These are phyloP conservation scores for Botrytis fragariae DNA, from an alignment of 2,329 filamentous ascomycete genomes.

Conservation along the genomic window DNA sequence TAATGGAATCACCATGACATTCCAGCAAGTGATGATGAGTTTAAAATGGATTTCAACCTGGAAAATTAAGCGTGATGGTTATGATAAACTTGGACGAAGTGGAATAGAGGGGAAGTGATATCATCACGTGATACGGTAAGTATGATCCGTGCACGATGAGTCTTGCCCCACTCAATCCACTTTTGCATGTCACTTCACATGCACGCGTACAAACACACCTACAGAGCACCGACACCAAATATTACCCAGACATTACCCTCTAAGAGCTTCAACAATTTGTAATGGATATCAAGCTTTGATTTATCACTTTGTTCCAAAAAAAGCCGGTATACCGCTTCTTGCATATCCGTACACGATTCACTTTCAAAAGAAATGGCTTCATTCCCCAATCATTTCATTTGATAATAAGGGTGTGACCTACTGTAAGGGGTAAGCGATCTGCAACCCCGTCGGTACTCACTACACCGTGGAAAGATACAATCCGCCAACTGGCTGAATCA, in stretches of 20 bases:
- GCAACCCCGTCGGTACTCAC: neutral
- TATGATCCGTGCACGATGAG: neutral
- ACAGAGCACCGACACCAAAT: neutral
- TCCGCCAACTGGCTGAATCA: neutral
- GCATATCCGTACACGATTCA: neutral
- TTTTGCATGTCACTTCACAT: neutral
- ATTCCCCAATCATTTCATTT: neutral
- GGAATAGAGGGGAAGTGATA: rapidly evolving
- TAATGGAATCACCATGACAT: rapidly evolving
- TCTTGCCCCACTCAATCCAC: neutral
- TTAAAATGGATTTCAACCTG: rapidly evolving
- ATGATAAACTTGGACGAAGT: neutral
- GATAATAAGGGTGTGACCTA: neutral
- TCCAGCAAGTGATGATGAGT: neutral
- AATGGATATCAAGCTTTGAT: neutral
- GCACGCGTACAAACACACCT: neutral
- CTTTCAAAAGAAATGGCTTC: neutral
- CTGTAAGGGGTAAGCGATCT: neutral
- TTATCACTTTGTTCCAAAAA: neutral
- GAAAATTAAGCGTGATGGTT: neutral
- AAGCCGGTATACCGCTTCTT: neutral
- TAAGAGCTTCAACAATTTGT: neutral
- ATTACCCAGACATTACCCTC: neutral
- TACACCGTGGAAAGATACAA: neutral
- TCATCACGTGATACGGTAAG: neutral